phyloP scores from a whole-genome alignment of 2,329 filamentous ascomycete genomes.

The Xylaria sp. region DNA sequence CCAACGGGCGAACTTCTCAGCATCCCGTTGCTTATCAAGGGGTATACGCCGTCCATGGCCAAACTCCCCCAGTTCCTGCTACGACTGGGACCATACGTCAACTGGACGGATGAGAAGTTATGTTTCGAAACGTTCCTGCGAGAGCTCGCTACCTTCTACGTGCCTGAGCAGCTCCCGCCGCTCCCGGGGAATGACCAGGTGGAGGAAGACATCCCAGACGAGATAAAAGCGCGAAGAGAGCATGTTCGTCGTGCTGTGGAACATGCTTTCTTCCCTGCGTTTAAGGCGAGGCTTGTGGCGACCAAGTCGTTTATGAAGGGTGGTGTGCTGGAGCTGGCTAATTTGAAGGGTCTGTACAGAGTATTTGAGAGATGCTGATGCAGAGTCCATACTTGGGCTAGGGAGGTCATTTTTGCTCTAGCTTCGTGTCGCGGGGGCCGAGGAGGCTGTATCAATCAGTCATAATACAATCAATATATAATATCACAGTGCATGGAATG shows the following conservation, averaged over 20 bases:
- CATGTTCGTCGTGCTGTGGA: constrained; percentile 83
- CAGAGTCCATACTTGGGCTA: not conserved
- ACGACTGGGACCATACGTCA: constrained; percentile 84
- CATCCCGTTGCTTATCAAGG: constrained; percentile 87
- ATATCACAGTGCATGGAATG: not conserved
- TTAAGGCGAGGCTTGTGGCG: constrained; percentile 83
- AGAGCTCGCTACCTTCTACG: constrained; percentile 90
- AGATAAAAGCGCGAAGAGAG: constrained; percentile 67
- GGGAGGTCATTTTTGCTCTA: not conserved
- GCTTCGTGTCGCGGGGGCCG: not conserved
- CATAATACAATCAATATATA: constrained; percentile 5
- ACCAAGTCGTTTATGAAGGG: constrained; percentile 80
- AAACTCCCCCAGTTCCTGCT: constrained; percentile 92
- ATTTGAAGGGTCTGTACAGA: constrained; percentile 89
- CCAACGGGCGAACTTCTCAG: constrained; percentile 78
- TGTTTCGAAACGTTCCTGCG: constrained; percentile 88
- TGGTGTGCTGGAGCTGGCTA: constrained; percentile 84
- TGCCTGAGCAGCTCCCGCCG: constrained; percentile 81
- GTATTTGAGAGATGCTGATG: constrained; percentile 92
- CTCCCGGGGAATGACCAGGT: constrained; percentile 48
- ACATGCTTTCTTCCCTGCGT: constrained; percentile 88
- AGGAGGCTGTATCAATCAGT: not conserved
- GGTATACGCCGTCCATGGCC: constrained; percentile 84
- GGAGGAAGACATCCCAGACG: constrained; percentile 58
- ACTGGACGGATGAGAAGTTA: constrained; percentile 84